Evolutionary conservation across 768 basidiomycete genomes (phyloP), one percentile per base, ranked within the genome.

Genomic region (Exidia glandulosa): DNA sequence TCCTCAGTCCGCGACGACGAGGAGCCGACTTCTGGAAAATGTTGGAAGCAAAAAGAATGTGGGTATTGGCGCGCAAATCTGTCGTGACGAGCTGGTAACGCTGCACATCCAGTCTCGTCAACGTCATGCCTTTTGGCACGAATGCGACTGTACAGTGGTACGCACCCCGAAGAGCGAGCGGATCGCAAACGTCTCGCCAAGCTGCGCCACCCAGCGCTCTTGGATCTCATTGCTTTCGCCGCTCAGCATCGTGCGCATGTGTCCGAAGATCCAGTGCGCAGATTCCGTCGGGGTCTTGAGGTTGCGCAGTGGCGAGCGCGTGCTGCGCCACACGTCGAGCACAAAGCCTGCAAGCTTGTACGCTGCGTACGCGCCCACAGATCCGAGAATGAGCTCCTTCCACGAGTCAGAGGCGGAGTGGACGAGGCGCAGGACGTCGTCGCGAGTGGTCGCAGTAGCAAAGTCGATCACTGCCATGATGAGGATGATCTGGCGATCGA

Each of bases 11-110:
- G 37, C 69, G 73, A 12, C 79, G 72, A 5, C 69, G 63, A 0
- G 66, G 62, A 12, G 74, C 72, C 0, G 84, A 76, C 63, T 87
- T 88, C 60, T 80, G 78, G 62, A 84, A 88, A 34, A 75, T 70
- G 33, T 77, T 68, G 29, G 72, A 72, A 59, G 86, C 82, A 61
- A 77, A 75, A 13, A 91, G 72, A 56, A 92, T 74, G 63, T 90
- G 82, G 48, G 78, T 77, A 32, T 90, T 41, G 0, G 86, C 87
- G 30, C 80, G 79, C 0, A 80, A 73, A 65, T 90, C 89, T 56
- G 75, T 68, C 0, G 85, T 87, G 66, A 77, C 77, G 12, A 88
- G 69, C 9, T 29, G 25, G 19, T 69, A 58, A 4, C 58, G 48
- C 75, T 77, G 48, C 12, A 36, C 12, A 19, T 37, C 23, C n/a